phyloP scores from a whole-genome alignment of 202 grass and related monocot species.

The Hordeum pubiflorum region DNA sequence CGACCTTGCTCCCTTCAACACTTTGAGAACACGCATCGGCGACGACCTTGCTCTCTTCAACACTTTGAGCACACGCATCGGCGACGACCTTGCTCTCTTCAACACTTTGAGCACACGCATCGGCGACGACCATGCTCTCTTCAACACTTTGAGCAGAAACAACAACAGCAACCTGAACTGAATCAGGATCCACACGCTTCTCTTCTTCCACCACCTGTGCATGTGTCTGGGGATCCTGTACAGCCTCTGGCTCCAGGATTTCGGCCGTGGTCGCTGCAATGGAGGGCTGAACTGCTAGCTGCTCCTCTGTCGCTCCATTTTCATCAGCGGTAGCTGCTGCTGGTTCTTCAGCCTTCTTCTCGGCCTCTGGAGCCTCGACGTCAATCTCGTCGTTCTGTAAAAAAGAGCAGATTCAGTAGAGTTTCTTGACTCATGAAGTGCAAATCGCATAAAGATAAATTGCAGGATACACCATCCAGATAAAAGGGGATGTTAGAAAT shows the following conservation, averaged over 20 bases:
- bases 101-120: too few relatives aligned
- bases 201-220: constrained; percentile 19
- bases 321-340: background rate
- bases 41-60: too few relatives aligned
- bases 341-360: constrained; percentile 16
- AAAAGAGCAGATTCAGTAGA: background rate
- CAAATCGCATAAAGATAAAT: too few relatives aligned
- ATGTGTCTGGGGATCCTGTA: background rate
- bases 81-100: too few relatives aligned
- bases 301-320: background rate
- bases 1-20: constrained; percentile 3
- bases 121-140: too few relatives aligned
- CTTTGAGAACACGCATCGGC: background rate
- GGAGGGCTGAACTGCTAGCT: background rate
- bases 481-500: background rate
- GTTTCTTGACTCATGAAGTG: too few relatives aligned
- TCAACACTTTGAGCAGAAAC: background rate
- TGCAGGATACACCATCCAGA: too few relatives aligned
- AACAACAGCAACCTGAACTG: constrained; percentile 11
- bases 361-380: background rate
- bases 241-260: background rate
- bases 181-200: constrained; percentile 35
- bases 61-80: too few relatives aligned
- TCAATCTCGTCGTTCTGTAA: constrained; percentile 15
- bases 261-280: background rate